A percentile compares a stretch with the other conserved stretches of the same genome.
phyloP scores from a whole-genome alignment of 1,284 basidiomycete species.

The Porogramme epimiltina region DNA sequence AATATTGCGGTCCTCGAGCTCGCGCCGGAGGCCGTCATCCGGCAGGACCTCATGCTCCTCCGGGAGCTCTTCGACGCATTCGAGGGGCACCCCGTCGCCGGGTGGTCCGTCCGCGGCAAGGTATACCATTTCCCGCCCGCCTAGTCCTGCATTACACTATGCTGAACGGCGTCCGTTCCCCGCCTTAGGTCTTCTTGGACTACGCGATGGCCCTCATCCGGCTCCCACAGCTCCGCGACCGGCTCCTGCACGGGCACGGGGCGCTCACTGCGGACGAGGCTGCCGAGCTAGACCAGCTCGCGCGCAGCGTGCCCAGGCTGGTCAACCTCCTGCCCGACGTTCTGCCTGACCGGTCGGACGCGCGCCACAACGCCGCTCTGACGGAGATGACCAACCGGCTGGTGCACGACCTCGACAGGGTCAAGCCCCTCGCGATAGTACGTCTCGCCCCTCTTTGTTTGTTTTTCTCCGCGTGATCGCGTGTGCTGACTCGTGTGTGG shows the following conservation, averaged over 20 bases:
- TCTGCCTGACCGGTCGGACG: slow-evolving; percentile 54
- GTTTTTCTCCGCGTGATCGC: slow-evolving; percentile 1
- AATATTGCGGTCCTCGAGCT: slow-evolving; percentile 80
- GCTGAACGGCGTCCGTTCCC: slow-evolving; percentile 16
- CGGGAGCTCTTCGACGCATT: slow-evolving; percentile 75
- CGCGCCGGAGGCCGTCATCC: slow-evolving; percentile 88
- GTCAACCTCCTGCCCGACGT: slow-evolving; percentile 75
- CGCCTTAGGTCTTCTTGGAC: slow-evolving; percentile 63
- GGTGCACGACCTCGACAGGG: slow-evolving; percentile 59
- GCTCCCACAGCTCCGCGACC: slow-evolving; percentile 57
- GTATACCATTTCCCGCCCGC: slow-evolving; percentile 36
- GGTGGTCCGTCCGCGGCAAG: slow-evolving; percentile 83
- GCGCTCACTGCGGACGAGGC: slow-evolving; percentile 48
- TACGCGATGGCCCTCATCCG: slow-evolving; percentile 66
- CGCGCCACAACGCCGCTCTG: slow-evolving; percentile 67
- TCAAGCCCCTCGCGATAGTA: slow-evolving; percentile 63
- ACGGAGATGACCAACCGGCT: slow-evolving; percentile 73
- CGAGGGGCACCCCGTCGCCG: slow-evolving; percentile 60
- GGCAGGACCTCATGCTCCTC: slow-evolving; percentile 79
- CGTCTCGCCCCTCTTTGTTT: slow-evolving; percentile 31
- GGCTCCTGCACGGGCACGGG: slow-evolving; percentile 43
- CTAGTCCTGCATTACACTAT: too few species aligned
- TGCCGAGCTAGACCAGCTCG: slow-evolving; percentile 61
- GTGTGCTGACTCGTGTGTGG: not conserved
- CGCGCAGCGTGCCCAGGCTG: slow-evolving; percentile 63